Evolutionary conservation across 192 early-diverging fungal species (phyloP), one percentile per base, ranked within the genome.

Genomic region (Martensiomyces pterosporus): DNA sequence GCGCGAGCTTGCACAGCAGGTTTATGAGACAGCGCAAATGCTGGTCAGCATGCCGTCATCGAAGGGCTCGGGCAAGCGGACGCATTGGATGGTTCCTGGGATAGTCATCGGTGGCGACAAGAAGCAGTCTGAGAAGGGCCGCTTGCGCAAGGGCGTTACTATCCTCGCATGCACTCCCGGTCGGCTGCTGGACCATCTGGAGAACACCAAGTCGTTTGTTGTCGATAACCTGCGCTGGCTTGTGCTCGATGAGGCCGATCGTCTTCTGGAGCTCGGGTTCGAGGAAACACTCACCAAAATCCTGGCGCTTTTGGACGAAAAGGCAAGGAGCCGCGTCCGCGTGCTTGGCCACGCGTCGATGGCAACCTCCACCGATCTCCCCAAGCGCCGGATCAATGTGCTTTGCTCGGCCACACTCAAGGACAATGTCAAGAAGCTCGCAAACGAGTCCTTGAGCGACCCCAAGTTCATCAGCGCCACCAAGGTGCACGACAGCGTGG

Each of bases 1-100:
- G n/a, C 86, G 94, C 19, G 97, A 99, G 78, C 79, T 99, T 49
- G 94, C 97, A 9, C 88, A 92, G 63, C 97, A 99, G 74, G 92
- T 95, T 34, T 70, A 85, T 16, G 79, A 72, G 39, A 91, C 94
- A 0, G 53, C 94, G 32, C 81, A 85, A 24, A 65, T 64, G 10
- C 71, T 99, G 36, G 57, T 93, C 25, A 77, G 67, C 37, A 64
- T 85, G 68, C 73, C 65, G 34, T 43, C 66, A 19, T 59, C 58
- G 21, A 63, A 66, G 37, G 55, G 59, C 46, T 41, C 50, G 6
- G 74, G 62, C n/a, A 56, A 42, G 23, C 41, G 47, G 19, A 47
- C 51, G n/a, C 85, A 88, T 57, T 92, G 90, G 90, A 84, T 91
- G 26, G 88, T 90, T 0, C 85, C 89, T 6, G 89, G 86, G 6